Evolutionary conservation across 73 alveolate species (phyloP).

Genomic region (Uronychia setigera): DNA sequence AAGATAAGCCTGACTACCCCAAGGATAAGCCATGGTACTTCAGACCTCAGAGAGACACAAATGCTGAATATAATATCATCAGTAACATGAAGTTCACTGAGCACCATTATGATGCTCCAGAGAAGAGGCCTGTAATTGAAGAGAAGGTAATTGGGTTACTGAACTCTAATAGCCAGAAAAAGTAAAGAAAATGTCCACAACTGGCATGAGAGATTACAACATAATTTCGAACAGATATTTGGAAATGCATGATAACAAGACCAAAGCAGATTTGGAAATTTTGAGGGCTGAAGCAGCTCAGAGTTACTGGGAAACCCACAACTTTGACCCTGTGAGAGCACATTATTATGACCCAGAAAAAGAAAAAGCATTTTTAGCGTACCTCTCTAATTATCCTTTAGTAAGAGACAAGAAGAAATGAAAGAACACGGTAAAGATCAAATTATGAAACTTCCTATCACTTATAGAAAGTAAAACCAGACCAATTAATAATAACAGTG

Average conservation of each 20-base stretch:
- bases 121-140: slow-evolving; percentile 76
- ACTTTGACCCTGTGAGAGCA: slow-evolving; percentile 84
- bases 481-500: slow-evolving; percentile 17
- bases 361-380: slow-evolving; percentile 65
- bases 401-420: slow-evolving; percentile 61
- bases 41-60: slow-evolving; percentile 53
- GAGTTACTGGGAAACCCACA: slow-evolving; percentile 87
- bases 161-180: slow-evolving; percentile 22
- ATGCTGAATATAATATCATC: slow-evolving; percentile 75
- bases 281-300: slow-evolving; percentile 86
- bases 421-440: slow-evolving; percentile 83
- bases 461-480: slow-evolving; percentile 62
- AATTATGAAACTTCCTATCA: slow-evolving; percentile 82
- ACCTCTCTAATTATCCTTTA: not conserved
- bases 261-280: slow-evolving; percentile 77
- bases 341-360: slow-evolving; percentile 77
- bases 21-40: slow-evolving; percentile 73
- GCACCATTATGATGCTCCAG: slow-evolving; percentile 92
- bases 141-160: slow-evolving; percentile 10
- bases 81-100: slow-evolving; percentile 71
- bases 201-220: slow-evolving; percentile 86
- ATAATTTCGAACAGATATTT: slow-evolving; percentile 83
- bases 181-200: slow-evolving; percentile 57
- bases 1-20: slow-evolving; percentile 91
- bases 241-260: slow-evolving; percentile 81